Conservation (phyloP, 768 basidiomycete species). For the Russula sp. region DNA sequence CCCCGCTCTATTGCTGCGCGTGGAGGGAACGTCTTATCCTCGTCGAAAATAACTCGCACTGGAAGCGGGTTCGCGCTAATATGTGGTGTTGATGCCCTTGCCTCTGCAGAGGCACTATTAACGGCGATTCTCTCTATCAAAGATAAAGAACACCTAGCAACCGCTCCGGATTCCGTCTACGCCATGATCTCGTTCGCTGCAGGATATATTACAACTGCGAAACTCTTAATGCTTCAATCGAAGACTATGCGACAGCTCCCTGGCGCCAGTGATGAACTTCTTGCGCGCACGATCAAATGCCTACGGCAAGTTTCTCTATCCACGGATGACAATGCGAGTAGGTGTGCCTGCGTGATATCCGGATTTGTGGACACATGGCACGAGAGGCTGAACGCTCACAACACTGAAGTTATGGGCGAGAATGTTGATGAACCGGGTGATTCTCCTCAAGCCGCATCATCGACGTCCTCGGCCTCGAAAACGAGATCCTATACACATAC, state of each 20-base stretch:
- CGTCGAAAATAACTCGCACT: constrained; percentile 9
- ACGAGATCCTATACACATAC: not conserved
- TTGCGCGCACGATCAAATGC: constrained; percentile 14
- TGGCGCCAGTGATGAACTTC: constrained; percentile 18
- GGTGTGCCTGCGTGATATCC: constrained; percentile 16
- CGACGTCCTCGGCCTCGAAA: not conserved
- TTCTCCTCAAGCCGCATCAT: not conserved
- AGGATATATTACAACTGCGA: constrained; percentile 38
- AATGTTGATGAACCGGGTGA: not conserved
- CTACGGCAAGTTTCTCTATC: constrained; percentile 15
- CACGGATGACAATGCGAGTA: constrained; percentile 21
- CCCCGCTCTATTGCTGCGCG: not conserved
- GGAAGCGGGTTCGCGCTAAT: constrained; percentile 28
- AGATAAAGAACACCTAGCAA: constrained; percentile 34
- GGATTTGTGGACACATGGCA: constrained; percentile 20
- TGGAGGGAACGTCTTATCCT: not conserved
- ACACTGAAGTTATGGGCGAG: not conserved
- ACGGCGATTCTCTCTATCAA: constrained; percentile 32
- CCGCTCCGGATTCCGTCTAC: constrained; percentile 40
- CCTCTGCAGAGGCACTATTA: constrained; percentile 36
- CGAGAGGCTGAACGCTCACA: not conserved
- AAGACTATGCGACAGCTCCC: constrained; percentile 9
- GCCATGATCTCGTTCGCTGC: constrained; percentile 41
- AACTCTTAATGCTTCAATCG: constrained; percentile 30
- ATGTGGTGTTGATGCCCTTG: constrained; percentile 38